A percentile compares a stretch with the other conserved stretches of the same genome.
These are phyloP conservation scores for Entonaema liquescens DNA, from an alignment of 495 filamentous ascomycete species.

Conservation along the genomic window DNA sequence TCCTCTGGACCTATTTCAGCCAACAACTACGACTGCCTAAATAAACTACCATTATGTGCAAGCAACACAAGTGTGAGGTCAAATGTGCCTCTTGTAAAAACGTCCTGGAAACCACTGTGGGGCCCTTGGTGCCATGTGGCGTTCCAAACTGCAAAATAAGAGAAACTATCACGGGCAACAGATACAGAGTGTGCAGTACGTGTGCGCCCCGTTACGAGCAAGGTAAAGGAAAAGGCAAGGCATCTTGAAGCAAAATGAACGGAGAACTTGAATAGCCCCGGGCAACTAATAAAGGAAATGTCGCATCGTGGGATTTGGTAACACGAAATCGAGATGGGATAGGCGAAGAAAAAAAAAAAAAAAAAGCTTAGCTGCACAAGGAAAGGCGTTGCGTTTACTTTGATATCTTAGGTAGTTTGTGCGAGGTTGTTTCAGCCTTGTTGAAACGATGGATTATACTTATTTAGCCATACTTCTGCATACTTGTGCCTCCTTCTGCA, in stretches of 20 bases:
- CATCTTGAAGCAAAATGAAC: not conserved
- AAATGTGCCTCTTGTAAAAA: not conserved
- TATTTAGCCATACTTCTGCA: not conserved
- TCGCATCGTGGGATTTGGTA: not conserved
- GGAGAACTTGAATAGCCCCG: not conserved
- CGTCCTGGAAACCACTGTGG: not conserved
- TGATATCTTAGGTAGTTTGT: no score
- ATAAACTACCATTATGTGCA: conserved; percentile 17
- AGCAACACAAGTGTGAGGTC: not conserved
- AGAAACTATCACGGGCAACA: not conserved
- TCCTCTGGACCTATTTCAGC: not conserved
- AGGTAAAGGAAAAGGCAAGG: not conserved
- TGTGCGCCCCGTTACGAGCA: no score
- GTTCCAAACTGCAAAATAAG: not conserved
- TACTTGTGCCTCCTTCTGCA: no score
- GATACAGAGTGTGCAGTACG: not conserved
- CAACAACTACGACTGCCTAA: not conserved
- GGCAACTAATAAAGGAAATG: not conserved
- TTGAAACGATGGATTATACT: not conserved
- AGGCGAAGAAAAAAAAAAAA: no score
- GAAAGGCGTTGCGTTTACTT: no score
- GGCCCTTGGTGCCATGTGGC: not conserved
- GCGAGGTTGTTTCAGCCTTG: not conserved
- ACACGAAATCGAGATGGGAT: no score
- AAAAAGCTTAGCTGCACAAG: no score